Conservation (phyloP, 2,329 filamentous ascomycete species). For the Penicillium sumatraense region DNA sequence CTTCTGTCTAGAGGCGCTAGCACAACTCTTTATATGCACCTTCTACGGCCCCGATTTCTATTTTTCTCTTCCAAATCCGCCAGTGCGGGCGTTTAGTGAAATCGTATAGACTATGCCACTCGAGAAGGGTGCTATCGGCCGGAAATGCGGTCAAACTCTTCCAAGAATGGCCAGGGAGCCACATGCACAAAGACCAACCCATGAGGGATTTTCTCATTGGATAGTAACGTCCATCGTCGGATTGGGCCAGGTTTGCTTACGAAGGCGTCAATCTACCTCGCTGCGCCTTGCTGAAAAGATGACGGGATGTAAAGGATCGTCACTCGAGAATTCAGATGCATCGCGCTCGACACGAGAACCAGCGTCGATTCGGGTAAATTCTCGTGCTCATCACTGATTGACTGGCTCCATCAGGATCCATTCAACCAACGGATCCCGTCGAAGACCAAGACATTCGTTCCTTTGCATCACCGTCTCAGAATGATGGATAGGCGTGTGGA, state of each 20-base stretch:
- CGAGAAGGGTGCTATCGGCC: neutral
- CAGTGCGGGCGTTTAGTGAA: neutral
- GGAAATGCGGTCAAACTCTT: neutral
- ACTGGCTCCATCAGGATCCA: neutral
- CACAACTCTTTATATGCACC: neutral
- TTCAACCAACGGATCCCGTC: neutral
- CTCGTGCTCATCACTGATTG: neutral
- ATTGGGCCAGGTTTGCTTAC: neutral
- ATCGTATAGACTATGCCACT: neutral
- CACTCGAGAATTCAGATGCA: neutral
- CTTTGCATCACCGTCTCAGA: neutral
- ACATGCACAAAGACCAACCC: neutral
- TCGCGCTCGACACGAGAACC: neutral
- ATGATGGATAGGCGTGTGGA: neutral
- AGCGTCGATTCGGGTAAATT: neutral
- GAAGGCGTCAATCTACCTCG: neutral
- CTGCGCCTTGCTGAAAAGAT: neutral
- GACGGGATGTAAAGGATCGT: neutral
- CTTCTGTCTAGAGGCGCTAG: neutral
- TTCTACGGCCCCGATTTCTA: neutral
- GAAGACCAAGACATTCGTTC: neutral
- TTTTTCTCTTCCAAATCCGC: no score
- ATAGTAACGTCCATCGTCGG: neutral
- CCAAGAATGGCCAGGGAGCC: neutral
- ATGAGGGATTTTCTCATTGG: neutral